A percentile compares a stretch with the other conserved stretches of the same genome.
These are phyloP conservation scores for Wickerhamomyces sp. DNA, from an alignment of 1,139 yeast genomes.

Conservation along the genomic window DNA sequence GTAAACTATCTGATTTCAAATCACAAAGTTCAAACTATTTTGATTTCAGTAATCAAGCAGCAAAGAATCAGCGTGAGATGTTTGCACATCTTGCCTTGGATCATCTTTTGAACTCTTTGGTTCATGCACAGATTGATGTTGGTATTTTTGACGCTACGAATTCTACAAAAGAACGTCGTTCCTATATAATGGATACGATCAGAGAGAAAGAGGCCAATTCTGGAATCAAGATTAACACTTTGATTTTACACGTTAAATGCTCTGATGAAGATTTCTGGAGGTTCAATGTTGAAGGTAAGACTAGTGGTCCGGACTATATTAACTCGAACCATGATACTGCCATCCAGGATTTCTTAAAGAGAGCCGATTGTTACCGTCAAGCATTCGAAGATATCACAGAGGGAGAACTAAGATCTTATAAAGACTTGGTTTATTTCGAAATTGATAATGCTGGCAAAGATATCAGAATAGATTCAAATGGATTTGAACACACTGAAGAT, in stretches of 20 bases:
- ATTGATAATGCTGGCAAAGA: conserved; percentile 44
- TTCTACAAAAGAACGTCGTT: conserved; percentile 50
- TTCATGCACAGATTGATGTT: conserved; percentile 41
- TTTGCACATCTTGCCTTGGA: conserved; percentile 57
- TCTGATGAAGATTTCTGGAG: conserved; percentile 35
- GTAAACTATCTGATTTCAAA: conserved; percentile 28
- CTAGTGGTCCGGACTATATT: conserved; percentile 50
- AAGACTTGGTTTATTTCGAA: conserved; percentile 35
- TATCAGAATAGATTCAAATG: conserved; percentile 13
- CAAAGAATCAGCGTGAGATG: conserved; percentile 45
- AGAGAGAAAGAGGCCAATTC: conserved; percentile 18
- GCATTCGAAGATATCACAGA: conserved; percentile 53
- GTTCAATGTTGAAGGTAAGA: conserved; percentile 59
- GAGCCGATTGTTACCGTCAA: conserved; percentile 49
- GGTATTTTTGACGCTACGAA: conserved; percentile 73
- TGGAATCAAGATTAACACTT: conserved; percentile 26
- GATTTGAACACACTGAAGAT: conserved; percentile 12
- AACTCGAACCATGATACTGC: conserved; percentile 45
- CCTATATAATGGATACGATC: conserved; percentile 27
- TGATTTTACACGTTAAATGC: conserved; percentile 43
- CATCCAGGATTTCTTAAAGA: conserved; percentile 52
- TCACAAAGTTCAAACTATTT: conserved; percentile 31
- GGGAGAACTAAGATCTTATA: conserved; percentile 38
- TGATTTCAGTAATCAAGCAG: conserved; percentile 45
- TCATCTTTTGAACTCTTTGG: conserved; percentile 41